Conservation (phyloP, 176 grass and related monocot species). For the Oryza officinalis region DNA sequence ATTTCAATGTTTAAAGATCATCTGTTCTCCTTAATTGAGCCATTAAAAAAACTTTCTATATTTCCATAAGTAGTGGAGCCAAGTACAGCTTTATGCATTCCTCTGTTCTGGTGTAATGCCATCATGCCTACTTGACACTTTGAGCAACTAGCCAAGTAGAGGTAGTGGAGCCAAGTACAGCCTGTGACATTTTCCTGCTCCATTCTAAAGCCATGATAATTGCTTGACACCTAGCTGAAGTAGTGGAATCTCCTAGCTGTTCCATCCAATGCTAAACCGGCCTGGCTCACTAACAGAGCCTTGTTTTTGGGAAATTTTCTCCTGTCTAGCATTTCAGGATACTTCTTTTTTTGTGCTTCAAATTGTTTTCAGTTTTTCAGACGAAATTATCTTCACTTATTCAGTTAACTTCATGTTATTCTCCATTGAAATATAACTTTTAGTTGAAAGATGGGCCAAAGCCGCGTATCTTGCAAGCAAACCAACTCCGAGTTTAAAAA, state of each 20-base stretch:
- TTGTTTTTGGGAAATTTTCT: conserved; percentile 7
- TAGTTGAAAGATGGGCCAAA: background rate
- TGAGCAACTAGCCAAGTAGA: conserved; percentile 5
- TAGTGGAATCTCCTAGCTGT: conserved; percentile 44
- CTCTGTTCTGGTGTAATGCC: conserved; percentile 33
- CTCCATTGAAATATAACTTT: background rate
- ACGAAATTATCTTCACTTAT: background rate
- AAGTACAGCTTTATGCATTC: conserved; percentile 45
- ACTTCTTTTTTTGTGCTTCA: background rate
- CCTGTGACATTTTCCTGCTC: conserved; percentile 21
- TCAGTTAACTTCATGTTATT: background rate
- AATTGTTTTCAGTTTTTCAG: background rate
- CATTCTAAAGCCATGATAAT: conserved; percentile 22
- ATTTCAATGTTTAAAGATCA: conserved; percentile 38
- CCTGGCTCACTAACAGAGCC: background rate
- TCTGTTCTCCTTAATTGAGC: conserved; percentile 36
- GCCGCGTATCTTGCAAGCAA: too few species aligned
- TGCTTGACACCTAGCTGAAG: conserved; percentile 37
- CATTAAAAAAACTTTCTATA: conserved; percentile 37
- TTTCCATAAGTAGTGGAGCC: conserved; percentile 58
- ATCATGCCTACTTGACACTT: conserved; percentile 47
- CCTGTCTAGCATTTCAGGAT: background rate
- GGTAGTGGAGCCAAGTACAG: conserved; percentile 37
- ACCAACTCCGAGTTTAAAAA: background rate
- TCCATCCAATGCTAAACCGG: conserved; percentile 16